Conservation (phyloP, 495 filamentous ascomycete genomes). For the Endocarpon pusillum region DNA sequence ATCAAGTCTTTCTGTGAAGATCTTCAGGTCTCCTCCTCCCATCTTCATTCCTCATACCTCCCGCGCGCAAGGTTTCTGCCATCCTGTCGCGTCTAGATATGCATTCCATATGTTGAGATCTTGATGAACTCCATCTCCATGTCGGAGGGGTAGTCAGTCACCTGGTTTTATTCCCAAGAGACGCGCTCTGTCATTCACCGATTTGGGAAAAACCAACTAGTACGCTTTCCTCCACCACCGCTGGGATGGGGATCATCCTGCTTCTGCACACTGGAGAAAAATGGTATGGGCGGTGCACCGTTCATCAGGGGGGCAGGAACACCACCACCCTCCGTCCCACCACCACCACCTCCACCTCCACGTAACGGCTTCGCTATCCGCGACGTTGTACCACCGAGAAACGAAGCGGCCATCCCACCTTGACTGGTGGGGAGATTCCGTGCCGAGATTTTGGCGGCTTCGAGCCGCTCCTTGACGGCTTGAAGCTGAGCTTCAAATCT, state of each 20-base stretch:
- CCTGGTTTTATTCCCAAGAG: too few relatives aligned
- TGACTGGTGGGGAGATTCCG: constrained; percentile 54
- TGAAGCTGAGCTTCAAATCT: constrained; percentile 96
- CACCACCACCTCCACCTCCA: constrained; percentile 51
- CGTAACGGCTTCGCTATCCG: constrained; percentile 94
- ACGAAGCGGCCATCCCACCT: constrained; percentile 46
- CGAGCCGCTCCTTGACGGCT: constrained; percentile 91
- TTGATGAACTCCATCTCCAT: too few relatives aligned
- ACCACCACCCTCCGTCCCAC: too few relatives aligned
- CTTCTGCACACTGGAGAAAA: constrained; percentile 3
- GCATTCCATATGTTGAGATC: too few relatives aligned
- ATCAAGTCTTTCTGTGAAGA: too few relatives aligned
- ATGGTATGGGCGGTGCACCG: constrained; percentile 2
- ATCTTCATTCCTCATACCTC: too few relatives aligned
- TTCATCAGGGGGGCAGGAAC: constrained; percentile 10
- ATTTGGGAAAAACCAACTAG: constrained; percentile 16
- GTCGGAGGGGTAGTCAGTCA: too few relatives aligned
- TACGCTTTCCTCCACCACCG: constrained; percentile 8
- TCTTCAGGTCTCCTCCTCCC: too few relatives aligned
- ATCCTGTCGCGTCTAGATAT: too few relatives aligned
- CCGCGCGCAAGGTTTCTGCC: too few relatives aligned
- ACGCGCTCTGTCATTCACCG: too few relatives aligned
- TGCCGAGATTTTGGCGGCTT: constrained; percentile 85
- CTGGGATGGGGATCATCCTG: constrained; percentile 1
- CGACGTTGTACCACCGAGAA: constrained; percentile 53